These are phyloP conservation scores for Solanum dulcamara DNA, from an alignment of 257 asterid species.

Conservation along the genomic window DNA sequence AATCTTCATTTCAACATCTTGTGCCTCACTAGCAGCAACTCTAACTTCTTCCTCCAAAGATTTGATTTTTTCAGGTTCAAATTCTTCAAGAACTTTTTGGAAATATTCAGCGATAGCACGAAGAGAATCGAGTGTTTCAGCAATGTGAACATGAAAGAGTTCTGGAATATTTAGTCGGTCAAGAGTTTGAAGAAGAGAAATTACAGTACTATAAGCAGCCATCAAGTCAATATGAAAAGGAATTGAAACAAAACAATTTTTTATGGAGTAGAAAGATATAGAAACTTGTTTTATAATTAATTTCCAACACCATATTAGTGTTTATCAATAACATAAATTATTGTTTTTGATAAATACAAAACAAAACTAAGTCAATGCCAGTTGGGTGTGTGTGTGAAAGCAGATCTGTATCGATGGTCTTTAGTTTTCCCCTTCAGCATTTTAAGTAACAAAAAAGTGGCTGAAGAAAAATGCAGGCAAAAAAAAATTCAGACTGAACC, in stretches of 20 bases:
- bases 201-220: neutral
- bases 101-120: neutral
- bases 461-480: too few species aligned
- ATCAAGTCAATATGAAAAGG: neutral
- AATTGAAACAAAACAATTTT: neutral
- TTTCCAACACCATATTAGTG: too few species aligned
- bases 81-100: accelerated
- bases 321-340: too few species aligned
- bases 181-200: neutral
- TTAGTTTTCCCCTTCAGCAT: too few species aligned
- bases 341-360: too few species aligned
- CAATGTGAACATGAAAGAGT: neutral
- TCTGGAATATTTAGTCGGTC: neutral
- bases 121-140: neutral
- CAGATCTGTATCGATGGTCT: too few species aligned
- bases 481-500: too few species aligned
- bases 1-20: neutral
- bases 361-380: too few species aligned
- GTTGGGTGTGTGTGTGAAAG: too few species aligned
- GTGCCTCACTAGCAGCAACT: neutral
- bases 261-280: neutral
- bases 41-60: neutral
- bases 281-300: too few species aligned
- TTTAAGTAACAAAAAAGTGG: too few species aligned
- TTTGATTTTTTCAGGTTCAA: neutral